Evolutionary conservation across 1,284 basidiomycete genomes (phyloP), one percentile per base, ranked within the genome.

Genomic region (Afroboletus lepidellus): DNA sequence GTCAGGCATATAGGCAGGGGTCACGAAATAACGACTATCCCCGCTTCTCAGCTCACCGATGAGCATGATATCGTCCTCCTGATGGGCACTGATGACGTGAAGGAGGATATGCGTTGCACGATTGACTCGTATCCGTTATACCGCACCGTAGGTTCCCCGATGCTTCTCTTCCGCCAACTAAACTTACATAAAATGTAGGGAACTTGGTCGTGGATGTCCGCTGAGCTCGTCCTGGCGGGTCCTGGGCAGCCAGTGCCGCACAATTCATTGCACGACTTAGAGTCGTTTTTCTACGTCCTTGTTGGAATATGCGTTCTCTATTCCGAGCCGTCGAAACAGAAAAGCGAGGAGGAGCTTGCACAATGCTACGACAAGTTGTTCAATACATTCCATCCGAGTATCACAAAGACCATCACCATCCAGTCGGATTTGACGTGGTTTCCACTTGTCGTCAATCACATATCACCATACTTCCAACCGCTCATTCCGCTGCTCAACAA

Each of bases 51-150:
- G 0, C 23, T 57, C 27, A 52, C 30, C 2, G 20, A 1, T 4
- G 7, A 56, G 0, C 6, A 57, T 15, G 16, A 57, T 13, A 56
- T 57, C 5, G 5, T 36, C 8, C 47, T 57, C 3, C 8, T 29
- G 8, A 56, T 50, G 54, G 53, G 49, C 18, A 48, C 41, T 11
- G 27, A 46, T 21, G 9, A 45, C 13, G 45, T 41, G 2, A 21
- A 48, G 8, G 38, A 37, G 1, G 46, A 56, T 21, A 16, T 37
- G 7, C 21, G 11, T 15, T 15, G 38, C 12, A 55, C 42, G 1
- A 56, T 25, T 13, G 21, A 38, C 12, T 38, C 23, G 21, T 23
- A 12, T 12, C 37, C 18, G 21, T 11, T 38, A 9, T 23, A 38
- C 9, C 37, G 13, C 5, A 38, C 21, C 1, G 37, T 42, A 6